Percentiles rank a stretch among this genome's conserved stretches.
These are phyloP conservation scores for Podaxis sp. DNA, from an alignment of 768 basidiomycete species.

Conservation along the genomic window DNA sequence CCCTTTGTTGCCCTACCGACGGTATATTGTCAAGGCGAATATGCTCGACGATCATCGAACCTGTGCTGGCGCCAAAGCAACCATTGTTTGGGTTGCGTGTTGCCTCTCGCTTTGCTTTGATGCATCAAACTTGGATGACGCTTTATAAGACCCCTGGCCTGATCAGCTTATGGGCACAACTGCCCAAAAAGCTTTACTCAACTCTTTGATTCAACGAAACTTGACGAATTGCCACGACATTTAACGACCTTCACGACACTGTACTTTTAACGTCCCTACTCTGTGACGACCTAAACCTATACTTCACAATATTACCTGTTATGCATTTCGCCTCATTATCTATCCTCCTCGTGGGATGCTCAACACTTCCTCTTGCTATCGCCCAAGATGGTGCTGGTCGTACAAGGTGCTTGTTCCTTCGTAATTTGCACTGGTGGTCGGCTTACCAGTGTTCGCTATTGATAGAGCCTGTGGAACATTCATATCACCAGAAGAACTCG, in stretches of 20 bases:
- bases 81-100: neutral
- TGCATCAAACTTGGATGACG: neutral
- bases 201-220: neutral
- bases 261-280: neutral
- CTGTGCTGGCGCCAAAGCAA: neutral
- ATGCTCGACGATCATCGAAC: neutral
- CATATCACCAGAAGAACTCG: constrained; percentile 27
- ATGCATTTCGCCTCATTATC: neutral
- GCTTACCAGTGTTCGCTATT: neutral
- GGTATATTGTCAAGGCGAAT: neutral
- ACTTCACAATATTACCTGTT: neutral
- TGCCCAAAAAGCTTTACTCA: neutral
- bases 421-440: neutral
- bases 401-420: neutral
- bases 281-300: neutral
- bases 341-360: neutral
- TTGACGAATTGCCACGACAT: neutral
- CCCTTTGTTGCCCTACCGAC: neutral
- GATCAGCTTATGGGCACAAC: neutral
- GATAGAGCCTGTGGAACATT: constrained; percentile 33
- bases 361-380: neutral
- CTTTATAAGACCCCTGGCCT: neutral
- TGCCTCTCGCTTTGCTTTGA: neutral
- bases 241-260: neutral
- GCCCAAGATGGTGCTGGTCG: neutral